Evolutionary conservation across 257 asterid genomes (phyloP).

Genomic region (Solanum habrochaites): DNA sequence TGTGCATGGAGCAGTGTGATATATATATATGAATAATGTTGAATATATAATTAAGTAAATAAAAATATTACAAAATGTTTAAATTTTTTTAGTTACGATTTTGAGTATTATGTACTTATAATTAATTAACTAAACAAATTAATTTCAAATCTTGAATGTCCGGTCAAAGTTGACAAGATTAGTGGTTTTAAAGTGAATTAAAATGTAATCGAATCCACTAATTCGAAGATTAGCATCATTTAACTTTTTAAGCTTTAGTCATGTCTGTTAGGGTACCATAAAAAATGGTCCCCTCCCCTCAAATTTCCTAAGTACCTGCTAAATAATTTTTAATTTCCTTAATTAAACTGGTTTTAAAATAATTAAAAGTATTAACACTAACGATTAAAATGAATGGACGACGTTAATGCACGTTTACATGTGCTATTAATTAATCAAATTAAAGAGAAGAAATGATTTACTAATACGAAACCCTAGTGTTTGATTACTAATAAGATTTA

Average conservation of each 20-base stretch:
- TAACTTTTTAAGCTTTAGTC: background rate
- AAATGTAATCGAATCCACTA: too few relatives aligned
- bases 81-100: background rate
- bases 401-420: constrained; percentile 23
- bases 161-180: background rate
- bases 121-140: background rate
- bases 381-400: constrained; percentile 23
- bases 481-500: background rate
- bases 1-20: background rate
- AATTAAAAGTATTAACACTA: constrained; percentile 12
- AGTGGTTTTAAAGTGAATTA: background rate
- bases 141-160: background rate
- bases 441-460: background rate
- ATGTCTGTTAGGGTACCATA: background rate
- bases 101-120: background rate
- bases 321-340: constrained; percentile 5
- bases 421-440: background rate
- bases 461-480: constrained; percentile 17
- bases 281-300: constrained; percentile 21
- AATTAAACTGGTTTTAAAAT: constrained; percentile 5
- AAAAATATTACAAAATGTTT: background rate
- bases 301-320: background rate
- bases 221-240: background rate
- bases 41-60: background rate
- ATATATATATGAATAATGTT: background rate